Percentiles rank a stretch among this genome's conserved stretches.
Conservation (phyloP, 768 basidiomycete genomes). For the Dioszegia hungarica region DNA sequence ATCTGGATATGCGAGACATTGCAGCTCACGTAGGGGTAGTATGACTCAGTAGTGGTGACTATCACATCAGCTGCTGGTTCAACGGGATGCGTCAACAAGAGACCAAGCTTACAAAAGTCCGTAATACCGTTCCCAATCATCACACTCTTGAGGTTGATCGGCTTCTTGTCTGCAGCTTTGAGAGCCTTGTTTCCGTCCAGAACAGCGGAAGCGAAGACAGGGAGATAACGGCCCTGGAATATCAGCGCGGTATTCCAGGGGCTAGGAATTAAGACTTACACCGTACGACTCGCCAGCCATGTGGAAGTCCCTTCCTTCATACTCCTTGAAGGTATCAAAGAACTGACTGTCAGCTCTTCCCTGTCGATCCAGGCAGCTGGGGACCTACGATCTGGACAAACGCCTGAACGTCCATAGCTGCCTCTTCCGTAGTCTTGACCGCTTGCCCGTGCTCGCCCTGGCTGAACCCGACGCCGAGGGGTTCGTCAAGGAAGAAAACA, state of each 20-base stretch:
- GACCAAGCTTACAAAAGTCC: slow-evolving; percentile 26
- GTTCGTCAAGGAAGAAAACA: slow-evolving; percentile 59
- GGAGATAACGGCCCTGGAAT: slow-evolving; percentile 45
- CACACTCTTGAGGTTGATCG: slow-evolving; percentile 66
- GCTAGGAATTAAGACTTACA: slow-evolving; percentile 50
- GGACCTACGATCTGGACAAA: slow-evolving; percentile 60
- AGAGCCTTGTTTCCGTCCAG: slow-evolving; percentile 65
- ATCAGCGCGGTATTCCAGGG: neutral
- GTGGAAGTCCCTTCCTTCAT: slow-evolving; percentile 64
- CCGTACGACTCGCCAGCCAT: slow-evolving; percentile 71
- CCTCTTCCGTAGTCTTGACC: slow-evolving; percentile 72
- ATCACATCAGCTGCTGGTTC: neutral
- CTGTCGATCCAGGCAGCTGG: too few species aligned
- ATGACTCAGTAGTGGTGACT: slow-evolving; percentile 34
- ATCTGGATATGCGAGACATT: neutral
- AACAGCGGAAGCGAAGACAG: slow-evolving; percentile 65
- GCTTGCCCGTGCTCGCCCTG: slow-evolving; percentile 61
- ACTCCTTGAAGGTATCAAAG: slow-evolving; percentile 71
- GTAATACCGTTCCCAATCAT: slow-evolving; percentile 61
- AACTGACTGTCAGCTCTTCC: too few species aligned
- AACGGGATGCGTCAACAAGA: neutral
- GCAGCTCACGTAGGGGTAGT: slow-evolving; percentile 37
- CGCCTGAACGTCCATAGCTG: slow-evolving; percentile 67
- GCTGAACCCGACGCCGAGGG: slow-evolving; percentile 51
- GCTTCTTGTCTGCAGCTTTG: slow-evolving; percentile 54